A percentile compares a stretch with the other conserved stretches of the same genome.
phyloP scores from a whole-genome alignment of 1,139 yeast genomes.

The Arxiozyma heterogenica region DNA sequence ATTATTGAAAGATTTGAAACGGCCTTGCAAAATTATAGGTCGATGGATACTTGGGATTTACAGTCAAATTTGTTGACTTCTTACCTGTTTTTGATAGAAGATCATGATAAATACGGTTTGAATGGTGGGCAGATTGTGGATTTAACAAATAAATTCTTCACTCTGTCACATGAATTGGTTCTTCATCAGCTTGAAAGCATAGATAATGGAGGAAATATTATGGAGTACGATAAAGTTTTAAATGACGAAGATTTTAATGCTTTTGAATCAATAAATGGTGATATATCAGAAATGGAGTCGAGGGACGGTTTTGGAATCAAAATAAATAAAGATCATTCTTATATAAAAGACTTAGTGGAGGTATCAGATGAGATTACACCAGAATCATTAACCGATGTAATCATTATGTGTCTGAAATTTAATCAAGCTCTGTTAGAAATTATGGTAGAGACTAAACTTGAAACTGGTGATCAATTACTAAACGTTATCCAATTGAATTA shows the following conservation, averaged over 20 bases:
- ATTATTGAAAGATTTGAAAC: slow-evolving; percentile 21
- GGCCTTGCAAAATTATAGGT: slow-evolving; percentile 11
- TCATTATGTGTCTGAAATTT: slow-evolving; percentile 18
- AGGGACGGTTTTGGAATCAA: slow-evolving; percentile 13
- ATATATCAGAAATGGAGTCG: not conserved
- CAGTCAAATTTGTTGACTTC: slow-evolving; percentile 26
- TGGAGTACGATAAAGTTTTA: not conserved
- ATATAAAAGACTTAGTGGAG: slow-evolving; percentile 16
- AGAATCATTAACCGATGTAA: slow-evolving; percentile 18
- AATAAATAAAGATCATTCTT: slow-evolving; percentile 1
- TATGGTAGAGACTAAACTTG: slow-evolving; percentile 9
- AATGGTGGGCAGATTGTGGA: slow-evolving; percentile 13
- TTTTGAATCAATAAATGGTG: not conserved
- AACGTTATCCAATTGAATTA: slow-evolving; percentile 18
- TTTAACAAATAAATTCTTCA: slow-evolving; percentile 12
- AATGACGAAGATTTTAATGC: not conserved
- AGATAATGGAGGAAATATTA: not conserved
- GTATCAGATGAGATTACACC: slow-evolving; percentile 23
- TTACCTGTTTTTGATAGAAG: slow-evolving; percentile 21
- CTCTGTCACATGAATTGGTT: slow-evolving; percentile 10
- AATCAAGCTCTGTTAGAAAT: slow-evolving; percentile 17
- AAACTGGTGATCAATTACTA: slow-evolving; percentile 1
- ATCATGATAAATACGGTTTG: slow-evolving; percentile 10
- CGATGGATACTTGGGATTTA: slow-evolving; percentile 27
- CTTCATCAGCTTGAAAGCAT: slow-evolving; percentile 16